phyloP scores from a whole-genome alignment of 2,329 filamentous ascomycete species.

The Xenosphaeropsis pyriputrescens region DNA sequence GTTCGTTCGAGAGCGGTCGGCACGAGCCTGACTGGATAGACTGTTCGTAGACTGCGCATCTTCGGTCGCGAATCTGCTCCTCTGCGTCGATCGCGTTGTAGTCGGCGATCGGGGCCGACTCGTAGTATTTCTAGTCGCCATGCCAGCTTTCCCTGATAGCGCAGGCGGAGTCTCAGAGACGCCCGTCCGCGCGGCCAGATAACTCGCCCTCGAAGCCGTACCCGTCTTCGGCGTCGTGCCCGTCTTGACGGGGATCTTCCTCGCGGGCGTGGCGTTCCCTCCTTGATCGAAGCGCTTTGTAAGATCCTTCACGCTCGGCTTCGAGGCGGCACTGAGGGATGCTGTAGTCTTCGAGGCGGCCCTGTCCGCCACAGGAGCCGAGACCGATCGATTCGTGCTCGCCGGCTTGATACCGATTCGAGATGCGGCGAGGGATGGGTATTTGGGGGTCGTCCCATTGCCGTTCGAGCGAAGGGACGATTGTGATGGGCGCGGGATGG shows the following conservation, averaged over 20 bases:
- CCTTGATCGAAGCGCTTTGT: conserved; percentile 58
- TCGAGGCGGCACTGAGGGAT: conserved; percentile 13
- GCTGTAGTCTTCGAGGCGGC: background rate
- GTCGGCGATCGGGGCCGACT: conserved; percentile 9
- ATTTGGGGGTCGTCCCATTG: conserved; percentile 32
- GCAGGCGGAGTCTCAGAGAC: too few relatives aligned
- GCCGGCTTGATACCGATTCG: conserved; percentile 25
- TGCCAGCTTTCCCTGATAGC: too few relatives aligned
- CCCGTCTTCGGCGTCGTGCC: too few relatives aligned
- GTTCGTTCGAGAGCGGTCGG: conserved; percentile 31
- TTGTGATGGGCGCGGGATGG: conserved; percentile 24
- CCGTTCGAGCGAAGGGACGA: conserved; percentile 31
- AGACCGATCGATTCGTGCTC: conserved; percentile 33
- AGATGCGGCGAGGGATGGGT: conserved; percentile 23
- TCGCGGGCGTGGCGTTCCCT: background rate
- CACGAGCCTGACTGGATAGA: conserved; percentile 44
- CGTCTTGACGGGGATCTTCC: too few relatives aligned
- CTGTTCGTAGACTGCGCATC: conserved; percentile 36
- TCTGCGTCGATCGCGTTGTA: conserved; percentile 19
- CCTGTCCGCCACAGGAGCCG: conserved; percentile 33
- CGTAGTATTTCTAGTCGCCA: conserved; percentile 7
- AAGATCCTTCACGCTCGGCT: conserved; percentile 68
- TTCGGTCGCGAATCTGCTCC: conserved; percentile 31
- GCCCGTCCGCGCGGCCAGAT: too few relatives aligned
- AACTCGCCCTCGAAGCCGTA: too few relatives aligned